Evolutionary conservation across 768 basidiomycete genomes (phyloP), one percentile per base, ranked within the genome.

Genomic region (Roridomyces roridus): DNA sequence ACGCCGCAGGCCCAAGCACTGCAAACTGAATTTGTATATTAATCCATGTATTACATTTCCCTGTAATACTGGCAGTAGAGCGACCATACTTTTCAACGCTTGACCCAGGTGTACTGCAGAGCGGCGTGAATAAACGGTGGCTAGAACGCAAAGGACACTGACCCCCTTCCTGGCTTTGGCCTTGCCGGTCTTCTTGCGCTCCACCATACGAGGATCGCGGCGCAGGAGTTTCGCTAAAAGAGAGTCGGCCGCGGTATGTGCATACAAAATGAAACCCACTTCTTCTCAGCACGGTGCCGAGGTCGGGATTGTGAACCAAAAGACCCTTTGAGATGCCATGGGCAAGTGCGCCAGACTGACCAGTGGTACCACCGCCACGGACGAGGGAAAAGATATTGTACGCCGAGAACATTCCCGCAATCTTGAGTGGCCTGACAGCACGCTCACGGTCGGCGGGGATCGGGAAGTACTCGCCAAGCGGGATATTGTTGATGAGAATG

Each of bases 141-240:
- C 18, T 35, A n/a, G 35, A 47, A 25, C 8, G 20, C 4, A 20
- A 15, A 45, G 28, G 54, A 52, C 14, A 86, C 92, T 40, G 73
- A 95, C 94, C 77, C 83, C 82, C 77, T 96, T 95, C 74, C 96
- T 87, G 57, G 96, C 94, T 79, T 97, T 97, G 57, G 90, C 85
- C 67, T 86, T 72, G 55, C 93, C 93, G 15, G 96, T 92, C 84
- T 99, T 99, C 79, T 99, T 99, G 66, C 96, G 83, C 76, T 99
- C 96, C 26, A 97, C 96, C 92, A 96, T 92, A 73, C 97, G 89
- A 42, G 95, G 94, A 79, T 99, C 96, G 66, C 96, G 87, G 71
- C 86, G 85, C 55, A 94, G 74, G 43, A 96, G 77, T 77, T 93
- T 89, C 56, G 92, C 96, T 97, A 68, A 0, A 59, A 48, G 15